Conservation (phyloP, 306 rosid genomes). For the Rosa chinensis region DNA sequence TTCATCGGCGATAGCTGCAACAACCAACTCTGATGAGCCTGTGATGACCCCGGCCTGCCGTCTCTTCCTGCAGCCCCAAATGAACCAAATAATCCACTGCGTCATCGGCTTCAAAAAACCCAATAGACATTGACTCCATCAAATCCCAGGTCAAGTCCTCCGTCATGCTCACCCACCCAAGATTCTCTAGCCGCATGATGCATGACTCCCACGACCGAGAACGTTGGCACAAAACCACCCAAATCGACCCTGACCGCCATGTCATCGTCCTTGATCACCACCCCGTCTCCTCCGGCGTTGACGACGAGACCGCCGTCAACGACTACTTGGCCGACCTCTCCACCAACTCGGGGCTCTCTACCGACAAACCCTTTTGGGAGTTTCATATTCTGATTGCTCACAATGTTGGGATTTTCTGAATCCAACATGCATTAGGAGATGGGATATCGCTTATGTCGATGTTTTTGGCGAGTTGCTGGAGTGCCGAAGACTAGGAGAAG, state of each 20-base stretch:
- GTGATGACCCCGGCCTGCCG: conserved; percentile 43
- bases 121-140: conserved; percentile 38
- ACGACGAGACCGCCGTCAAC: conserved; percentile 42
- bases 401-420: conserved; percentile 51
- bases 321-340: conserved; percentile 56
- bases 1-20: neutral
- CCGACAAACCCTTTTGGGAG: conserved; percentile 88
- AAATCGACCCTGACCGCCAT: conserved; percentile 53
- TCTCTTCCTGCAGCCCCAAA: conserved; percentile 54
- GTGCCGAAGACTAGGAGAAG: conserved; percentile 29
- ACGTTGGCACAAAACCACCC: conserved; percentile 65
- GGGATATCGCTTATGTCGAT: conserved; percentile 84
- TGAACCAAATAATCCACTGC: conserved; percentile 63
- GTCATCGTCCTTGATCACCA: conserved; percentile 27
- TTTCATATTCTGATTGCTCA: conserved; percentile 62
- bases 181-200: conserved; percentile 72
- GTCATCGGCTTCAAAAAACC: conserved; percentile 51
- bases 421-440: conserved; percentile 81
- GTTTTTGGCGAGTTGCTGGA: conserved; percentile 60
- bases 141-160: conserved; percentile 42
- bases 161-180: conserved; percentile 48
- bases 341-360: conserved; percentile 30
- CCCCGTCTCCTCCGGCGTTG: conserved; percentile 8
- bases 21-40: conserved; percentile 44
- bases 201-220: conserved; percentile 53